phyloP scores from a whole-genome alignment of 345 rosid genomes.

The Dipteronia sinensis region DNA sequence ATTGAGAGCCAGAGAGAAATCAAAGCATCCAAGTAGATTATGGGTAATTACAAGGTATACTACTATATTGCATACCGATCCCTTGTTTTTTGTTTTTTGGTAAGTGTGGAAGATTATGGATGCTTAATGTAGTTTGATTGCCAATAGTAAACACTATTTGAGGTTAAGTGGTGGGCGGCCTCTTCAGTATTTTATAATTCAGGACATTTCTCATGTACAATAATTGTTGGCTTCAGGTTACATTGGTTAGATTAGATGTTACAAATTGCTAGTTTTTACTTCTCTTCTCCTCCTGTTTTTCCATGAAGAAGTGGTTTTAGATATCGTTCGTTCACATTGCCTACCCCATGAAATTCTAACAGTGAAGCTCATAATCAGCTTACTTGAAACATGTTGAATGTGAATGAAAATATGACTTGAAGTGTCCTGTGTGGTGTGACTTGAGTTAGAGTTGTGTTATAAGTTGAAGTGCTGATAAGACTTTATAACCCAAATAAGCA shows the following conservation, averaged over 20 bases:
- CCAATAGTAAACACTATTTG: neutral
- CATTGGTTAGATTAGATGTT: neutral
- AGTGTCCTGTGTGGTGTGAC: neutral
- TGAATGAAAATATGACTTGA: neutral
- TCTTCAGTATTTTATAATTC: neutral
- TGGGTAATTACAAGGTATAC: slow-evolving; percentile 33
- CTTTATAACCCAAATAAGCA: neutral
- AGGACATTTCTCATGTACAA: neutral
- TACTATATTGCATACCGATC: slow-evolving; percentile 1
- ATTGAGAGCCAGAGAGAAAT: slow-evolving; percentile 74
- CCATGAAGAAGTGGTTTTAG: neutral
- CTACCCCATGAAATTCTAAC: neutral
- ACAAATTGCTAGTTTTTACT: neutral
- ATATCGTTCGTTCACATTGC: neutral
- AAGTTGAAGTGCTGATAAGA: neutral
- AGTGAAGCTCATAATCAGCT: neutral
- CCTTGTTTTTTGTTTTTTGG: neutral
- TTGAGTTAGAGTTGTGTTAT: slow-evolving; percentile 8
- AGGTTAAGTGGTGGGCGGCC: neutral
- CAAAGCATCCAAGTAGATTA: slow-evolving; percentile 41
- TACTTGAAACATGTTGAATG: neutral
- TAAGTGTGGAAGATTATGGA: slow-evolving; percentile 18
- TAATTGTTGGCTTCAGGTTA: neutral
- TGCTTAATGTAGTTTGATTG: slow-evolving; percentile 14
- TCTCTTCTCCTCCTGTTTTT: neutral